Conservation (phyloP, 164 flowering plant genomes). For the Aristolochia contorta region DNA sequence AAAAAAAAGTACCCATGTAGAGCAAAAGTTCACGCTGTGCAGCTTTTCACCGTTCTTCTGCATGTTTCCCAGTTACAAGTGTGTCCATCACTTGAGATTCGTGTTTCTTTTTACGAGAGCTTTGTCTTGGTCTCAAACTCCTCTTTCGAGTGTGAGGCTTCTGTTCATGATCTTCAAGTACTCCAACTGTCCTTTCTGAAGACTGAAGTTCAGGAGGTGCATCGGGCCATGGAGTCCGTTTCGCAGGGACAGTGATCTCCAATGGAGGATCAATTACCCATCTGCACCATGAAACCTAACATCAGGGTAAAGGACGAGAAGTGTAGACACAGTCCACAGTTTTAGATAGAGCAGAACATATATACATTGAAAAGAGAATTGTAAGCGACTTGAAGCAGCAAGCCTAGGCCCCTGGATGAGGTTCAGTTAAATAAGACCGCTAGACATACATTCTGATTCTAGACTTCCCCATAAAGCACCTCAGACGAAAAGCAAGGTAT, state of each 20-base stretch:
- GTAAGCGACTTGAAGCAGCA: too few species aligned
- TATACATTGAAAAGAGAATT: too few species aligned
- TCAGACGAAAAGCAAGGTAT: too few species aligned
- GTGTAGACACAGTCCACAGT: too few species aligned
- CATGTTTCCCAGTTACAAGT: conserved; percentile 25
- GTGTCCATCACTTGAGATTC: conserved; percentile 30
- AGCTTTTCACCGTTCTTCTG: conserved; percentile 17
- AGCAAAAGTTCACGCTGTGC: neutral
- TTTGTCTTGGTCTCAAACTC: conserved; percentile 40
- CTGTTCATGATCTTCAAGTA: conserved; percentile 38
- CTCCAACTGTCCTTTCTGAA: conserved; percentile 20
- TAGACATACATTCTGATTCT: too few species aligned
- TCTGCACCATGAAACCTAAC: conserved; percentile 24
- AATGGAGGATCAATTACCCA: conserved; percentile 86
- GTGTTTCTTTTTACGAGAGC: conserved; percentile 61
- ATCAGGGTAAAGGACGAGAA: too few species aligned
- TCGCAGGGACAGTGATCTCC: conserved; percentile 85
- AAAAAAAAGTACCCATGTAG: too few species aligned
- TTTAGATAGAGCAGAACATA: too few species aligned
- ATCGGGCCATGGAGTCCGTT: conserved; percentile 97
- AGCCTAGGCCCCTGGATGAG: too few species aligned
- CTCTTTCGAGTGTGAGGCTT: conserved; percentile 27
- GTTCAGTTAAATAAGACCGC: too few species aligned
- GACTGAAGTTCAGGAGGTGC: conserved; percentile 79
- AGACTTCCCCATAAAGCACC: too few species aligned